phyloP scores from a whole-genome alignment of 176 grass and related monocot genomes.

The Musa schizocarpa region DNA sequence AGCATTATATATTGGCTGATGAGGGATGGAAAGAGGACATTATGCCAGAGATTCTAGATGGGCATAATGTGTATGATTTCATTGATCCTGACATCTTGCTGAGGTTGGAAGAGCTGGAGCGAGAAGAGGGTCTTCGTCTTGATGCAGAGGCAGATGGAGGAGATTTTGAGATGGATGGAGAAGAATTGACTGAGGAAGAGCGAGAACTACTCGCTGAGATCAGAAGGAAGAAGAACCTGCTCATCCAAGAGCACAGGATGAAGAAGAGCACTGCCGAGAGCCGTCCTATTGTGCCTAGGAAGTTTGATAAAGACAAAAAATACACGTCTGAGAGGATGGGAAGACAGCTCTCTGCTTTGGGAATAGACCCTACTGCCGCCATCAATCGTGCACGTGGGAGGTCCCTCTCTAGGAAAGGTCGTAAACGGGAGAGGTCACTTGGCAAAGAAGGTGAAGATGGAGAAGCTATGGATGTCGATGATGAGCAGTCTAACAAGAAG shows the following conservation, averaged over 20 bases:
- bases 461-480: conserved; percentile 53
- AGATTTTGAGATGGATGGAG: conserved; percentile 55
- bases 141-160: conserved; percentile 36
- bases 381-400: conserved; percentile 30
- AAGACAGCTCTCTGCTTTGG: conserved; percentile 43
- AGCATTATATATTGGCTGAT: conserved; percentile 56
- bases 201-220: conserved; percentile 41
- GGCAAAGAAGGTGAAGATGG: conserved; percentile 17
- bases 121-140: conserved; percentile 62
- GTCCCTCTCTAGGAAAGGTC: conserved; percentile 27
- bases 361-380: conserved; percentile 41
- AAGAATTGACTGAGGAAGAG: conserved; percentile 46
- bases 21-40: conserved; percentile 73
- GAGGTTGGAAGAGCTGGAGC: conserved; percentile 62
- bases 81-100: conserved; percentile 64
- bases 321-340: conserved; percentile 44
- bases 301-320: conserved; percentile 41
- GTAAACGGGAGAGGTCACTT: conserved; percentile 62
- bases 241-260: conserved; percentile 72
- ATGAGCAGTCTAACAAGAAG: conserved; percentile 53
- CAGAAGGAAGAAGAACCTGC: conserved; percentile 51
- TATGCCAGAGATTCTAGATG: conserved; percentile 58
- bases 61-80: conserved; percentile 70
- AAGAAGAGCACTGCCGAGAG: conserved; percentile 85
- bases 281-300: conserved; percentile 67